phyloP scores from a whole-genome alignment of 1,139 yeast genomes.

The Suhomyces atakaporum region DNA sequence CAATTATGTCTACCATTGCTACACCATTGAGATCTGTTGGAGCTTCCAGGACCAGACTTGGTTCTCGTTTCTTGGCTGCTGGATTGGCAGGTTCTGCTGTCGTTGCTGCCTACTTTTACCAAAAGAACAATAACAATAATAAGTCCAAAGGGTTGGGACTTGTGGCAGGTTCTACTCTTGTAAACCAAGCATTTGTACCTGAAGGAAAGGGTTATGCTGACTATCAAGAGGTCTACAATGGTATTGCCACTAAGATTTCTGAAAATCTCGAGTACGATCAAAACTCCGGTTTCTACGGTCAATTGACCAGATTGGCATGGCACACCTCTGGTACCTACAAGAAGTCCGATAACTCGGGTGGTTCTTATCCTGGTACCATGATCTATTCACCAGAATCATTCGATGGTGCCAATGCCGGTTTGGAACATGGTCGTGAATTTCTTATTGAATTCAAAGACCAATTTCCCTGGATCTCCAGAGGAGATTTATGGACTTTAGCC shows the following conservation, averaged over 20 bases:
- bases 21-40: conserved; percentile 13
- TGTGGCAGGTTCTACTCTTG: conserved; percentile 24
- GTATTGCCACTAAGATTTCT: conserved; percentile 70
- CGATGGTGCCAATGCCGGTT: conserved; percentile 78
- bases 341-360: conserved; percentile 62
- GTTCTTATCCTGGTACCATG: conserved; percentile 86
- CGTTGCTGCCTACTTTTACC: conserved; percentile 21
- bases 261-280: conserved; percentile 78
- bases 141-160: conserved; percentile 7
- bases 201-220: conserved; percentile 45
- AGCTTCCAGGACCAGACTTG: conserved; percentile 7
- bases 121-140: conserved; percentile 13
- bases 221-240: conserved; percentile 79
- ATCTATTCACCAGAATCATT: conserved; percentile 62
- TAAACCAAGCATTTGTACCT: conserved; percentile 24
- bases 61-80: conserved; percentile 14
- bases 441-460: conserved; percentile 58
- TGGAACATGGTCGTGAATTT: conserved; percentile 65
- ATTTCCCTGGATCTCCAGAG: conserved; percentile 79
- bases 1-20: conserved; percentile 21
- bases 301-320: conserved; percentile 74
- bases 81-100: conserved; percentile 30
- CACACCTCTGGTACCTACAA: conserved; percentile 73
- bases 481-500: conserved; percentile 86
- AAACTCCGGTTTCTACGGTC: conserved; percentile 66